These are phyloP conservation scores for Asterophora parasitica DNA, from an alignment of 768 basidiomycete genomes.

Conservation along the genomic window DNA sequence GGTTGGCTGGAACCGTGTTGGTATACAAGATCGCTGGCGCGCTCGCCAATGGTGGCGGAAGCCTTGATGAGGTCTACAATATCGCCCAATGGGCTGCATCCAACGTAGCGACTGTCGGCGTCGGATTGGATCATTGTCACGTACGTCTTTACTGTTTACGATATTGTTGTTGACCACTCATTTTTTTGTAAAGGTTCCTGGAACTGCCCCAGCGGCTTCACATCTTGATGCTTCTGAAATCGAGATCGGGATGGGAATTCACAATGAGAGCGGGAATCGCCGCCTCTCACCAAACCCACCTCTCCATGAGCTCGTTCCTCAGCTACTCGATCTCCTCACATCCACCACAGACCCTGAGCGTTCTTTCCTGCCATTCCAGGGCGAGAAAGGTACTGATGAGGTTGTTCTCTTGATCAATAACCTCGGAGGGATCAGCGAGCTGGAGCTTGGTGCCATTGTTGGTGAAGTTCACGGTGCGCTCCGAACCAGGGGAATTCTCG, in stretches of 20 bases:
- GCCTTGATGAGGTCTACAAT: constrained; percentile 62
- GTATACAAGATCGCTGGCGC: constrained; percentile 93
- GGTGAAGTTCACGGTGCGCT: constrained; percentile 56
- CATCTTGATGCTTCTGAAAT: constrained; percentile 61
- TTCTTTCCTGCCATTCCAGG: constrained; percentile 64
- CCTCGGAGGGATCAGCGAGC: constrained; percentile 78
- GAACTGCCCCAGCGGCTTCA: constrained; percentile 56
- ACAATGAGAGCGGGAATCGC: constrained; percentile 79
- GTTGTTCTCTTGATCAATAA: constrained; percentile 85
- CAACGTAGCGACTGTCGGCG: constrained; percentile 78
- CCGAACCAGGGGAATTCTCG: constrained; percentile 47
- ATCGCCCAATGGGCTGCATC: constrained; percentile 61
- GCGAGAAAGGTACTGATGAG: constrained; percentile 49
- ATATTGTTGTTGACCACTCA: not conserved
- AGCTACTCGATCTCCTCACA: constrained; percentile 64
- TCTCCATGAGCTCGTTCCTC: constrained; percentile 62
- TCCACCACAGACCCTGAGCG: constrained; percentile 74
- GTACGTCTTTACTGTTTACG: constrained; percentile 30
- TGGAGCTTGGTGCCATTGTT: constrained; percentile 71
- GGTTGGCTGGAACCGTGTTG: constrained; percentile 74
- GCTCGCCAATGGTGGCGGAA: constrained; percentile 60
- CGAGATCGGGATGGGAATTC: constrained; percentile 89
- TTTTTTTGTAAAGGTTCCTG: constrained; percentile 54
- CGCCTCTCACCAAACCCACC: constrained; percentile 69
- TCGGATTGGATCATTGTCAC: constrained; percentile 86